Percentiles rank a stretch among this genome's conserved stretches.
Evolutionary conservation across 768 basidiomycete genomes (phyloP).

Genomic region (Leccinum disarticulatum): DNA sequence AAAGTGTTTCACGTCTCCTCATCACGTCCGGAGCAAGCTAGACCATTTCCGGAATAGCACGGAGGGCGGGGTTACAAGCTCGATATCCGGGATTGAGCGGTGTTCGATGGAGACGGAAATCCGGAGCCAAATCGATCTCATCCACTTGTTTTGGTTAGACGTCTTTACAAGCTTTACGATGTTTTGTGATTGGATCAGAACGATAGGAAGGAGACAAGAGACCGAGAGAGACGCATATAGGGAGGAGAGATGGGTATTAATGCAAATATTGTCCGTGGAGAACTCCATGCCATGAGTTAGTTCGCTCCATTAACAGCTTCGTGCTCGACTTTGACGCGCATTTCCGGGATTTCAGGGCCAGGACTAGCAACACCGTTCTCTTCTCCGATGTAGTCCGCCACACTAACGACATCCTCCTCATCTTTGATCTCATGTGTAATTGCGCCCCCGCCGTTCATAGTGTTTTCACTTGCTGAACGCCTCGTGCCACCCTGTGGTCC

Average conservation of each 20-base stretch:
- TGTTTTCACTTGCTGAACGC: slow-evolving; percentile 46
- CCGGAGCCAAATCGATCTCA: slow-evolving; percentile 47
- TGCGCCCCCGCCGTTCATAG: slow-evolving; percentile 17
- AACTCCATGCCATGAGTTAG: slow-evolving; percentile 16
- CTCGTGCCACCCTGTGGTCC: slow-evolving; percentile 71
- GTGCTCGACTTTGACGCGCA: slow-evolving; percentile 43
- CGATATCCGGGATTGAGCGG: slow-evolving; percentile 7
- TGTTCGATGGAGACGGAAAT: slow-evolving; percentile 27
- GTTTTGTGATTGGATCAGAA: slow-evolving; percentile 31
- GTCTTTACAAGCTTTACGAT: slow-evolving; percentile 34
- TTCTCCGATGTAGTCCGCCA: slow-evolving; percentile 25
- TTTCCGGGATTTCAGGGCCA: slow-evolving; percentile 37
- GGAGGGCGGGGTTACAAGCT: slow-evolving; percentile 10
- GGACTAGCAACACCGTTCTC: slow-evolving; percentile 25
- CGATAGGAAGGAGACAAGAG: slow-evolving; percentile 20
- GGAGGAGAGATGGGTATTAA: slow-evolving; percentile 30
- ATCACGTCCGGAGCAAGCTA: slow-evolving; percentile 1
- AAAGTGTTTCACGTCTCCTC: slow-evolving; percentile 30
- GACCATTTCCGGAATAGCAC: slow-evolving; percentile 9
- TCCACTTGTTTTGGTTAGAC: slow-evolving; percentile 37
- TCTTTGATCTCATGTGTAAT: slow-evolving; percentile 19
- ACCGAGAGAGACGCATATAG: slow-evolving; percentile 27
- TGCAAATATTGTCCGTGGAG: slow-evolving; percentile 31
- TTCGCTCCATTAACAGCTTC: slow-evolving; percentile 26
- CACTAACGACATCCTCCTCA: slow-evolving; percentile 25